phyloP scores from a whole-genome alignment of 495 filamentous ascomycete genomes.

The Talaromyces stipitatus region DNA sequence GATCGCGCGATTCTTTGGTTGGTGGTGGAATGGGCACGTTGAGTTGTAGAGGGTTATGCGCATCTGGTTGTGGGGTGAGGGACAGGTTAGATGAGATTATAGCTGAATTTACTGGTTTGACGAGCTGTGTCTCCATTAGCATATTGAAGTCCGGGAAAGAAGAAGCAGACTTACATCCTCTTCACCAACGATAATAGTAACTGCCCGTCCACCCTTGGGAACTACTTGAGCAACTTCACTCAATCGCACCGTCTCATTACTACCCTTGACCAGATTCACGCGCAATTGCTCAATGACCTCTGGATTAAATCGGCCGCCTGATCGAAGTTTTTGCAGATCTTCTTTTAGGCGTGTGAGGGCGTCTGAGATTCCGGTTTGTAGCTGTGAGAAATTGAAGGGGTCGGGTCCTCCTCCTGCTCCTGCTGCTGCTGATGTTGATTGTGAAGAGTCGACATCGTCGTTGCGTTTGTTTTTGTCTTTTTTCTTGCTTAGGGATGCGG shows the following conservation, averaged over 20 bases:
- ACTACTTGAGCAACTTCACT: slow-evolving; percentile 71
- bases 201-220: slow-evolving; percentile 58
- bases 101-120: slow-evolving; percentile 66
- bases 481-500: slow-evolving; percentile 1
- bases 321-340: slow-evolving; percentile 57
- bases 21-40: slow-evolving; percentile 62
- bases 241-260: slow-evolving; percentile 41
- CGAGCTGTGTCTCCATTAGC: slow-evolving; percentile 29
- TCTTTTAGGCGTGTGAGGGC: slow-evolving; percentile 50
- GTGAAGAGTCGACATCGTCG: neutral
- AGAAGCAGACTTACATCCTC: slow-evolving; percentile 41
- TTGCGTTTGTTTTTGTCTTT: slow-evolving; percentile 6
- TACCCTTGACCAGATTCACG: slow-evolving; percentile 51
- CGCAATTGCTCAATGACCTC: slow-evolving; percentile 57
- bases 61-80: slow-evolving; percentile 64
- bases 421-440: neutral
- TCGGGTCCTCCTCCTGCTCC: slow-evolving; percentile 28
- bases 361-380: slow-evolving; percentile 51
- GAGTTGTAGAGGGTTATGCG: slow-evolving; percentile 62
- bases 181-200: slow-evolving; percentile 59
- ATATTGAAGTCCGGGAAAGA: neutral
- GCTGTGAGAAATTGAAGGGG: slow-evolving; percentile 59
- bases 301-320: slow-evolving; percentile 62
- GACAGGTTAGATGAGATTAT: slow-evolving; percentile 60
- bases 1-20: slow-evolving; percentile 53